Evolutionary conservation across 1,139 yeast species (phyloP).

Genomic region (Diutina mesorugosa): DNA sequence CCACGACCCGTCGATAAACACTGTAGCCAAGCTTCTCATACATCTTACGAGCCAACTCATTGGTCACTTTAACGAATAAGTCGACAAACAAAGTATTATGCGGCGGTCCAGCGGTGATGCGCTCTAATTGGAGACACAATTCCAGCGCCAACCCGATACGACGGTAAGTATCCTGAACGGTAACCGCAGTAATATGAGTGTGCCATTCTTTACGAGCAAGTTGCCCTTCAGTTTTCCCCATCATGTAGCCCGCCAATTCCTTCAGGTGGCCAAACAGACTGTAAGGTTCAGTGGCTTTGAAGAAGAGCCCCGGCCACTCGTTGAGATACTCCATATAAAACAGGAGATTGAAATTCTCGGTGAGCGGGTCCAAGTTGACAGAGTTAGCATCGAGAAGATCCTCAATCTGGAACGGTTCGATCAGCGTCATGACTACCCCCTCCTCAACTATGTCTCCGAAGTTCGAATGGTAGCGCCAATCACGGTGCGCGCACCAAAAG

Average conservation of each 20-base stretch:
- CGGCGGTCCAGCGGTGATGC: slow-evolving; percentile 52
- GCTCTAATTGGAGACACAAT: slow-evolving; percentile 62
- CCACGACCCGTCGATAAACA: slow-evolving; percentile 79
- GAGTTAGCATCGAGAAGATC: slow-evolving; percentile 64
- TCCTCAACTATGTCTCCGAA: background rate
- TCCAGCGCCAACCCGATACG: slow-evolving; percentile 76
- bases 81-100: slow-evolving; percentile 77
- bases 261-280: background rate
- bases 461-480: background rate
- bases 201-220: slow-evolving; percentile 71
- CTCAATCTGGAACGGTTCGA: slow-evolving; percentile 74
- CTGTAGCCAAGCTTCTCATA: slow-evolving; percentile 81
- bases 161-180: slow-evolving; percentile 72
- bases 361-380: slow-evolving; percentile 74
- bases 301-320: slow-evolving; percentile 82
- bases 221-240: slow-evolving; percentile 92
- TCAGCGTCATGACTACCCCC: slow-evolving; percentile 47
- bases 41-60: slow-evolving; percentile 62
- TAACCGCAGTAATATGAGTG: slow-evolving; percentile 92
- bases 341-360: slow-evolving; percentile 78
- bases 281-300: slow-evolving; percentile 36
- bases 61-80: slow-evolving; percentile 80
- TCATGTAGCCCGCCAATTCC: slow-evolving; percentile 51
- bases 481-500: background rate
- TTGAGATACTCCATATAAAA: slow-evolving; percentile 77